Evolutionary conservation across 306 rosid genomes (phyloP), one percentile per base, ranked within the genome.

Genomic region (Amphicarpaea edgeworthii): DNA sequence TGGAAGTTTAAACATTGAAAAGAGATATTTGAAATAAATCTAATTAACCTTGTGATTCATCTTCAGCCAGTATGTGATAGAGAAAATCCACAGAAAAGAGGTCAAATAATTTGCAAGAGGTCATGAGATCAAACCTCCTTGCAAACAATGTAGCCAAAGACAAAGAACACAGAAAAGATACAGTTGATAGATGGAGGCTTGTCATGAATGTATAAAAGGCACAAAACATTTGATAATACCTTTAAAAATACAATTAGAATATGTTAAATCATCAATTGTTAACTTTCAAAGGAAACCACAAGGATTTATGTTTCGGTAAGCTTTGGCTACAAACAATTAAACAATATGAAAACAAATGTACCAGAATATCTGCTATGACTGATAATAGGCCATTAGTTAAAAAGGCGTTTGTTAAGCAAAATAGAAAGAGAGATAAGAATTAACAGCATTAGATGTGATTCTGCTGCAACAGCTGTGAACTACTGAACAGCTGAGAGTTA

Each of bases 1-100:
- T 19, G 72, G 53, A 66, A 79, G 51, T 72, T 47, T 58, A 67
- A 67, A 38, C 46, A 70, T 74, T 26, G 41, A 62, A 45, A 68
- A 38, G 3, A 54, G 43, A 50, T 26, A 20, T 77, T 37, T 40
- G 63, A 28, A 65, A 73, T 42, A 72, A 58, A 38, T 49, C 23
- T 45, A 7, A 73, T 63, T n/a, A 21, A 42, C 26, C 37, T 51
- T 38, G 21, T 62, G 46, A 37, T 26, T 40, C 72, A 49, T 59
- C 61, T 68, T 73, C 37, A 75, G 45, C 60, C 61, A 50, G 21
- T 46, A 8, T 41, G 55, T 19, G 40, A 72, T 37, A 75, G 8
- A 72, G 37, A 79, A 62, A 82, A 73, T 26, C 64, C 19, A 19
- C 16, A 30, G 16, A 0, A 20, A 16, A 28, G 67, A 51, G 16